These are phyloP conservation scores for Paramyrothecium sp. DNA, from an alignment of 2,329 filamentous ascomycete genomes.

Conservation along the genomic window DNA sequence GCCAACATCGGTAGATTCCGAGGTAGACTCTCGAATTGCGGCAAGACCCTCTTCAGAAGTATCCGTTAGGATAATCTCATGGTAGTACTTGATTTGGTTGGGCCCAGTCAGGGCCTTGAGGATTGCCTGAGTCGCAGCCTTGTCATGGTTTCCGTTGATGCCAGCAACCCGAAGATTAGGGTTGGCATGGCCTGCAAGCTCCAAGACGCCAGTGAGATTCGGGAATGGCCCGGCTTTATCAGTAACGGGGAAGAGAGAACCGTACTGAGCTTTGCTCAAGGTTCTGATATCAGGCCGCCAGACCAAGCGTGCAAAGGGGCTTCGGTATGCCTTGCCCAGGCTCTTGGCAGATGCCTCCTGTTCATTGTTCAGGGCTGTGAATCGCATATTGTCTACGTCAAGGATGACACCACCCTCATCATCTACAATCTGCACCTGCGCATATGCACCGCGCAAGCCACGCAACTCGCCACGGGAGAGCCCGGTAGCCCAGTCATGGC, in stretches of 20 bases:
- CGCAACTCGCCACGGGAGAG: neutral
- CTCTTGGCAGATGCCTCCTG: neutral
- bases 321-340: neutral
- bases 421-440: neutral
- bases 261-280: neutral
- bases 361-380: neutral
- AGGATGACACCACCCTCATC: neutral
- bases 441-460: neutral
- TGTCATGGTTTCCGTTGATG: too few species aligned
- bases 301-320: neutral
- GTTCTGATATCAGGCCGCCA: neutral
- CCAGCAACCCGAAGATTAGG: neutral
- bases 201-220: too few species aligned
- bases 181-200: neutral
- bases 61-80: neutral
- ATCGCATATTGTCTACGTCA: neutral
- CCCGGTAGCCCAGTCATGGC: neutral
- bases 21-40: neutral
- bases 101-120: neutral
- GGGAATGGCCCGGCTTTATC: too few species aligned
- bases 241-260: too few species aligned
- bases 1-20: neutral
- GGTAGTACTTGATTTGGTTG: neutral
- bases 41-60: neutral
- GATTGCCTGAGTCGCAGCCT: neutral